These are phyloP conservation scores for Ailanthus altissimus DNA, from an alignment of 345 rosid species.

Conservation along the genomic window DNA sequence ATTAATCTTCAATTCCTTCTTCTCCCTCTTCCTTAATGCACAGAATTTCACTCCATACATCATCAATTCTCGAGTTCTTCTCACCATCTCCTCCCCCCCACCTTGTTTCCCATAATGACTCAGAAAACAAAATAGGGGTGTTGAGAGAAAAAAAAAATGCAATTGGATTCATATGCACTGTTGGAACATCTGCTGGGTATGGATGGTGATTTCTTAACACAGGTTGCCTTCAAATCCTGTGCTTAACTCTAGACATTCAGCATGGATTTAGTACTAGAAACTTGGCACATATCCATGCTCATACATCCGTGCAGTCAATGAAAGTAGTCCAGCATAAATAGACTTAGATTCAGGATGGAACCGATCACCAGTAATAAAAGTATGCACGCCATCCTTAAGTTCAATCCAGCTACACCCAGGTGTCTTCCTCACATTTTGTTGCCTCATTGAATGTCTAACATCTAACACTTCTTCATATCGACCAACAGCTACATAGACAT, in stretches of 20 bases:
- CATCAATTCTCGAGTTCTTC: constrained; percentile 50
- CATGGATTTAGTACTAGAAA: neutral
- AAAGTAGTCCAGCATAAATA: constrained; percentile 34
- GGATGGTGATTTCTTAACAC: constrained; percentile 32
- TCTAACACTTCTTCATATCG: constrained; percentile 43
- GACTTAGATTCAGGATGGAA: constrained; percentile 38
- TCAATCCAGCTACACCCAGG: constrained; percentile 57
- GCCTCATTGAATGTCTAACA: constrained; percentile 47
- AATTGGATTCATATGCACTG: constrained; percentile 44
- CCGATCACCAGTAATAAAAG: constrained; percentile 37
- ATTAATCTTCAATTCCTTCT: constrained; percentile 47
- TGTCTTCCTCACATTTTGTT: constrained; percentile 44
- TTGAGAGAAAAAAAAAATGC: constrained; percentile 33
- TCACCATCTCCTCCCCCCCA: constrained; percentile 56
- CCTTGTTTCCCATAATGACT: constrained; percentile 39
- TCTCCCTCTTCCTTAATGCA: constrained; percentile 47
- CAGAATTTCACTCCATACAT: constrained; percentile 52
- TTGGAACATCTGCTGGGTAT: constrained; percentile 47
- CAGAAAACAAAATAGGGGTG: constrained; percentile 3
- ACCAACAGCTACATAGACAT: constrained; percentile 44
- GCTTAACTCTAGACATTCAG: neutral
- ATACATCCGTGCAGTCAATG: constrained; percentile 38
- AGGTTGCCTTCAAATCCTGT: constrained; percentile 29
- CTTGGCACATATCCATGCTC: constrained; percentile 27
- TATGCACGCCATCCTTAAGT: constrained; percentile 38